phyloP scores from a whole-genome alignment of 306 rosid genomes.

The Cajanus cajan region DNA sequence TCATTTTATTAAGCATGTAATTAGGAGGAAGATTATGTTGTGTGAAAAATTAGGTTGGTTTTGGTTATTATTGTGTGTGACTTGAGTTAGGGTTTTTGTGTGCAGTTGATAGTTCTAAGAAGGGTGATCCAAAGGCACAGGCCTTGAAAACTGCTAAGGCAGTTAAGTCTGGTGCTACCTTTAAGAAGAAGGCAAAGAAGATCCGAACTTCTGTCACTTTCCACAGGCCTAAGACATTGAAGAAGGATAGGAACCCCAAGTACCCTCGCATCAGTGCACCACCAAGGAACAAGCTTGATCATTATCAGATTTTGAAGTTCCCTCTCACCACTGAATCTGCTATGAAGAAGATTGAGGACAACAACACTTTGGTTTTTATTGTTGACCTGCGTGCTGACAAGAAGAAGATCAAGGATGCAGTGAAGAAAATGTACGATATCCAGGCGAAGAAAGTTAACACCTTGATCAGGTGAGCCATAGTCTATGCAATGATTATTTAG shows the following conservation, averaged over 20 bases:
- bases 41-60: neutral
- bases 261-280: conserved; percentile 88
- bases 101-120: conserved; percentile 58
- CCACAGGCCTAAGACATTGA: conserved; percentile 71
- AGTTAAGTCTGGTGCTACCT: conserved; percentile 45
- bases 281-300: conserved; percentile 84
- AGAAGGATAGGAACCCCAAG: conserved; percentile 69
- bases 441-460: conserved; percentile 90
- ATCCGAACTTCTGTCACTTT: conserved; percentile 55
- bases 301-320: conserved; percentile 68
- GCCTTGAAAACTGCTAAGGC: conserved; percentile 69
- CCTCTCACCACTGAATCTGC: conserved; percentile 93
- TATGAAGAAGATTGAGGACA: conserved; percentile 89
- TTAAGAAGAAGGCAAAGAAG: conserved; percentile 62
- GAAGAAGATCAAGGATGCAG: conserved; percentile 85
- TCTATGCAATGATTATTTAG: neutral
- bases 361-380: conserved; percentile 82
- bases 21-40: neutral
- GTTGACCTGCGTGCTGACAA: conserved; percentile 87
- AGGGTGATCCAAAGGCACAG: conserved; percentile 56
- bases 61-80: neutral
- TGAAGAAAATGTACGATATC: conserved; percentile 85
- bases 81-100: neutral
- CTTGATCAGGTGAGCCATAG: conserved; percentile 74
- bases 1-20: neutral